Conservation (phyloP, 2,329 filamentous ascomycete species). For the Stylonectria norvegica region DNA sequence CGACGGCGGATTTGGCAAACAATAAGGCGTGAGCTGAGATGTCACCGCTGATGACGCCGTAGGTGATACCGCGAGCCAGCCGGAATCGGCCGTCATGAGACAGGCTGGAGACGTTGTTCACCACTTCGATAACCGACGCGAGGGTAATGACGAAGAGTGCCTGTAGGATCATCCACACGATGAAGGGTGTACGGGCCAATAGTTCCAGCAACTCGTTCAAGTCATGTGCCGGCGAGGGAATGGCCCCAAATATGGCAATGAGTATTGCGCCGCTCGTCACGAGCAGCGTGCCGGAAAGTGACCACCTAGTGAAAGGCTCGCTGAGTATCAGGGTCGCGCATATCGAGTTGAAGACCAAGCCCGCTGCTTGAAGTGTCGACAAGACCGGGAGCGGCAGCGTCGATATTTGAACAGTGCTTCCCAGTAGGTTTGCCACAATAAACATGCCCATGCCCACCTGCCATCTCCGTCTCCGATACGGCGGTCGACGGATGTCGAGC, state of each 20-base stretch:
- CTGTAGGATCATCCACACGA: slow-evolving; percentile 86
- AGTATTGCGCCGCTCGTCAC: slow-evolving; percentile 85
- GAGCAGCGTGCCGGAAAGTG: slow-evolving; percentile 82
- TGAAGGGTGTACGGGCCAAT: slow-evolving; percentile 69
- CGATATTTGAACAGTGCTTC: slow-evolving; percentile 96
- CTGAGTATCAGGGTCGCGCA: slow-evolving; percentile 90
- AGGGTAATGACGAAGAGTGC: slow-evolving; percentile 68
- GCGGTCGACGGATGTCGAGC: slow-evolving; percentile 75
- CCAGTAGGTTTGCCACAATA: slow-evolving; percentile 87
- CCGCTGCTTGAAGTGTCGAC: slow-evolving; percentile 91
- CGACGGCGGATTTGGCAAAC: slow-evolving; percentile 93
- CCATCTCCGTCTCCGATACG: slow-evolving; percentile 89
- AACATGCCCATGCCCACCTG: slow-evolving; percentile 98
- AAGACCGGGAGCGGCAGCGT: slow-evolving; percentile 90
- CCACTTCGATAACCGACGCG: slow-evolving; percentile 58
- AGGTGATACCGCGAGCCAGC: slow-evolving; percentile 77
- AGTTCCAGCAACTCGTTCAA: slow-evolving; percentile 76
- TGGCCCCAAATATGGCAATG: slow-evolving; percentile 90
- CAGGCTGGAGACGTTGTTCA: slow-evolving; percentile 49
- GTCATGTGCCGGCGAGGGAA: slow-evolving; percentile 87
- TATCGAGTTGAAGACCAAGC: slow-evolving; percentile 97
- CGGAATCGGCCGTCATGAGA: slow-evolving; percentile 65
- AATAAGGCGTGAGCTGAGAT: slow-evolving; percentile 90
- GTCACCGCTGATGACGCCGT: slow-evolving; percentile 87
- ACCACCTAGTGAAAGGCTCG: slow-evolving; percentile 92